phyloP scores from a whole-genome alignment of 495 filamentous ascomycete species.

The Hypoxylon perforatum region DNA sequence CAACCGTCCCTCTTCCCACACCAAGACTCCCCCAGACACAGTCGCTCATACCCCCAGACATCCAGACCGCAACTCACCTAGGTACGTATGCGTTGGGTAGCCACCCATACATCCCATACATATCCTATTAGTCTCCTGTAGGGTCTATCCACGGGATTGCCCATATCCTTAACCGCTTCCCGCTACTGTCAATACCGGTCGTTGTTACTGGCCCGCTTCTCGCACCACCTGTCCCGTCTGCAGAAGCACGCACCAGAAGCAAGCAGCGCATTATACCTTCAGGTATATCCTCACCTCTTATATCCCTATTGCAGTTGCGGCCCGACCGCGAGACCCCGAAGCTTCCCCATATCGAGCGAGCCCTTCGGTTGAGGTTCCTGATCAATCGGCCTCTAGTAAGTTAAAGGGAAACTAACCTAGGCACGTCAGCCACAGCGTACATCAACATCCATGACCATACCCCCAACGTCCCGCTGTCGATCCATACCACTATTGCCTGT shows the following conservation, averaged over 20 bases:
- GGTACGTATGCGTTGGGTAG: conserved; percentile 37
- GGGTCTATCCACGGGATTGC: background rate
- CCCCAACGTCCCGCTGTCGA: conserved; percentile 31
- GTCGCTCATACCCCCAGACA: background rate
- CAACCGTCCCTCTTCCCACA: conserved; percentile 18
- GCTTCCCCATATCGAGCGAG: background rate
- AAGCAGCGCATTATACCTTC: conserved; percentile 16
- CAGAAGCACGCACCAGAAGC: conserved; percentile 1
- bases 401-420: conserved; percentile 13
- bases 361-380: conserved; percentile 1
- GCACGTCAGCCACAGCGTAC: conserved; percentile 32
- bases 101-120: conserved; percentile 19
- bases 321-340: conserved; percentile 25
- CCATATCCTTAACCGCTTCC: conserved; percentile 7
- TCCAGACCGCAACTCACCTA: conserved; percentile 38
- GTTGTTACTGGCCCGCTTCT: conserved; percentile 31
- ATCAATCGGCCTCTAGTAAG: conserved; percentile 22
- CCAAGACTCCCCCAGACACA: background rate
- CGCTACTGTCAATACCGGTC: conserved; percentile 11
- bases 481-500: conserved; percentile 29
- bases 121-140: conserved; percentile 2
- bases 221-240: conserved; percentile 28
- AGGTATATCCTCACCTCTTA: conserved; percentile 8
- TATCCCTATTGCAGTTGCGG: conserved; percentile 30
- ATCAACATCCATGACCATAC: conserved; percentile 23